These are phyloP conservation scores for Fraxinus quadrangulata DNA, from an alignment of 257 asterid genomes.

Conservation along the genomic window DNA sequence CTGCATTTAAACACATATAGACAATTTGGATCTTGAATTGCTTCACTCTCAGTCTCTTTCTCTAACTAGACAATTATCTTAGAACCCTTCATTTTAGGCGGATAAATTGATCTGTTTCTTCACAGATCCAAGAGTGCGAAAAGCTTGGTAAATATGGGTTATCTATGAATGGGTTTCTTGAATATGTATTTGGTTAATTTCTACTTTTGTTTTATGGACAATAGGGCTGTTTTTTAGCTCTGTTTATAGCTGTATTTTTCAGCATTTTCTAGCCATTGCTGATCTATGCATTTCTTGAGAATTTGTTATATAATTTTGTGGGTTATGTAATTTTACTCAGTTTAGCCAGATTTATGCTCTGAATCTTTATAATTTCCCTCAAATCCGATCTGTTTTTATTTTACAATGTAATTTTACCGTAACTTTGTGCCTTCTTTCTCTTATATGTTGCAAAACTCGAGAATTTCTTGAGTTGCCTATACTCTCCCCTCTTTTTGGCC, in stretches of 20 bases:
- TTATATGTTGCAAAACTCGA: background rate
- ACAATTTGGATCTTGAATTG: no score
- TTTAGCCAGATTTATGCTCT: constrained; percentile 28
- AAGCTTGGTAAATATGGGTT: no score
- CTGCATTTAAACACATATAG: no score
- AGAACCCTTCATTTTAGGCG: no score
- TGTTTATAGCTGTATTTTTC: constrained; percentile 22
- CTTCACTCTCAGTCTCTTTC: no score
- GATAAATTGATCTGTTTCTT: no score
- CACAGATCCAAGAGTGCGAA: no score
- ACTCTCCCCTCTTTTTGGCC: background rate
- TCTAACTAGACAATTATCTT: no score
- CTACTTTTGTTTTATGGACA: no score
- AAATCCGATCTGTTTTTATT: background rate
- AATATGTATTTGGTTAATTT: background rate
- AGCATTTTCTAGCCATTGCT: constrained; percentile 24
- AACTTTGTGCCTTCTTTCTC: constrained; percentile 10
- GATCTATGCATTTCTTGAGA: constrained; percentile 40
- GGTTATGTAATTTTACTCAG: constrained; percentile 24
- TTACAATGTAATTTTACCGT: background rate
- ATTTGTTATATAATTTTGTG: no score
- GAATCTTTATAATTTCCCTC: constrained; percentile 1
- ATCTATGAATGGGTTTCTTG: constrained; percentile 11
- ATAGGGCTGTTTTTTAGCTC: background rate
- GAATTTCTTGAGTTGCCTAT: background rate